Evolutionary conservation across 2,329 filamentous ascomycete genomes (phyloP).

Genomic region (Penicillium brasilianum): DNA sequence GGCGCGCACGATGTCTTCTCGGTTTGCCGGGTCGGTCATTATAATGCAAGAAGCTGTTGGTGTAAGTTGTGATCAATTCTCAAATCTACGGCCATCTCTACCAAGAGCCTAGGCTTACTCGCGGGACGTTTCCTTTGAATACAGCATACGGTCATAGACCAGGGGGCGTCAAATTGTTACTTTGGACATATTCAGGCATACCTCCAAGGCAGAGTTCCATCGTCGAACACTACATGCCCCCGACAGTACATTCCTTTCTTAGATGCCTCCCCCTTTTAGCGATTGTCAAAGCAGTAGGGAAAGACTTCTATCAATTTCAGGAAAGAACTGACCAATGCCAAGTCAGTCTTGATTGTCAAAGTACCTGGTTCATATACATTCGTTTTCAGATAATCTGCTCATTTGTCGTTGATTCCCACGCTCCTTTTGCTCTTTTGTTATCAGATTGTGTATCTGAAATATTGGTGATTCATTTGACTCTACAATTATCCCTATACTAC

Average conservation of each 20-base stretch:
- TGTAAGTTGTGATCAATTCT: neutral
- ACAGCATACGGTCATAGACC: slow-evolving; percentile 46
- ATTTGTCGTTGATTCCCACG: neutral
- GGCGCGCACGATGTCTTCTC: neutral
- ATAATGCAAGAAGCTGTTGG: neutral
- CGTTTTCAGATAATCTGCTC: neutral
- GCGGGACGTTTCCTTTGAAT: neutral
- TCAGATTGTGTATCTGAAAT: neutral
- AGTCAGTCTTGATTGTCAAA: neutral
- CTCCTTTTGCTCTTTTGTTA: neutral
- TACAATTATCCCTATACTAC: neutral
- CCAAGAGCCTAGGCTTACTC: neutral
- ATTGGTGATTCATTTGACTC: neutral
- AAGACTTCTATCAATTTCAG: neutral
- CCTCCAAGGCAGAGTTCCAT: slow-evolving; percentile 40
- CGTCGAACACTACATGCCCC: slow-evolving; percentile 40
- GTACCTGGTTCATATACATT: neutral
- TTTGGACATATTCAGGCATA: slow-evolving; percentile 46
- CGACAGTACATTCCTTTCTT: slow-evolving; percentile 10
- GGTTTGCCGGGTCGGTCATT: neutral
- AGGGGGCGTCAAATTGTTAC: slow-evolving; percentile 43
- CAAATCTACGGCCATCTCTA: neutral
- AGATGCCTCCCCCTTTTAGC: neutral
- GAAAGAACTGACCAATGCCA: neutral
- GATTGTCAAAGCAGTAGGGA: neutral